Conservation (phyloP, 2,329 filamentous ascomycete genomes). For the Thyridium curvatum region DNA sequence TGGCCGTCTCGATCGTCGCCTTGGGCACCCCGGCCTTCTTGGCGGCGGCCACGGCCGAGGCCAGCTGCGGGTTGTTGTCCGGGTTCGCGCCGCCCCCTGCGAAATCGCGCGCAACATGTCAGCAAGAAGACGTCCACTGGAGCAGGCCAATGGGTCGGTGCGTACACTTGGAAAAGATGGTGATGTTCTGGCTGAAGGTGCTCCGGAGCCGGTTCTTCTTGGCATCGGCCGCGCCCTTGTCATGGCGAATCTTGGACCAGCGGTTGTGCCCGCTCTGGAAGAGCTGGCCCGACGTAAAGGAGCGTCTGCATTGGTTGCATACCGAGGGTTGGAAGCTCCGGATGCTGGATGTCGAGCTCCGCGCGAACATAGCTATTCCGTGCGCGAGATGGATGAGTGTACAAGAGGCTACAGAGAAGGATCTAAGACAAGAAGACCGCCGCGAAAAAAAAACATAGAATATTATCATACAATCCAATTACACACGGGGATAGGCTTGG, state of each 20-base stretch:
- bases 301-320: slow-evolving; percentile 42
- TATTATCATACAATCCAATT: too few species aligned
- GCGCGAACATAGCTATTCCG: slow-evolving; percentile 4
- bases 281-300: slow-evolving; percentile 37
- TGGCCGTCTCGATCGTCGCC: slow-evolving; percentile 67
- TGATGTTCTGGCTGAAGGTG: slow-evolving; percentile 64
- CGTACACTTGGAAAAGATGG: slow-evolving; percentile 67
- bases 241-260: slow-evolving; percentile 95
- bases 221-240: slow-evolving; percentile 81
- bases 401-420: too few species aligned
- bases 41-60: slow-evolving; percentile 61
- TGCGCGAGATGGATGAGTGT: too few species aligned
- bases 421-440: too few species aligned
- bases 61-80: slow-evolving; percentile 69
- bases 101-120: slow-evolving; percentile 4
- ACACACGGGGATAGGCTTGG: too few species aligned
- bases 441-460: too few species aligned
- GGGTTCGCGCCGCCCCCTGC: slow-evolving; percentile 75
- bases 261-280: slow-evolving; percentile 71
- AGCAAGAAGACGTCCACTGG: not conserved
- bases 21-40: slow-evolving; percentile 86
- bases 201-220: slow-evolving; percentile 69
- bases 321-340: slow-evolving; percentile 14
- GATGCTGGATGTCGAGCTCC: slow-evolving; percentile 5
- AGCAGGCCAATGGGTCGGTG: slow-evolving; percentile 8